Conservation (phyloP, 768 basidiomycete species). For the Kockovaella imperatae region DNA sequence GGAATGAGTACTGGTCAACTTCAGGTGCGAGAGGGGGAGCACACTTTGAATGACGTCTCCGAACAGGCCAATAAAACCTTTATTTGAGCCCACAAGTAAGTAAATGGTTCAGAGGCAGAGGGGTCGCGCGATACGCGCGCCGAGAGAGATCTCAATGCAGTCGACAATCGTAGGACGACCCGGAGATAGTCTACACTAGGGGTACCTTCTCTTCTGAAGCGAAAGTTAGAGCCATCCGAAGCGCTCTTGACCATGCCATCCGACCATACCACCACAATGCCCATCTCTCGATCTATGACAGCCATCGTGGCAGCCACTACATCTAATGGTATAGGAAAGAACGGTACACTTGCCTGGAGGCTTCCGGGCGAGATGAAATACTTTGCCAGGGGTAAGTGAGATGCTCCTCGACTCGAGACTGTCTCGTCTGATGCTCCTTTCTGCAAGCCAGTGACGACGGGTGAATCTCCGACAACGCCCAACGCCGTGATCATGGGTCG, state of each 20-base stretch:
- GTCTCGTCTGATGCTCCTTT: neutral
- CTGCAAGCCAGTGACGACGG: conserved; percentile 33
- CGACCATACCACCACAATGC: neutral
- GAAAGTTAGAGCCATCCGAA: too few species aligned
- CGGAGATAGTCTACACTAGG: too few species aligned
- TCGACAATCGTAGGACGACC: too few species aligned
- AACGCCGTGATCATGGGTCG: conserved; percentile 93
- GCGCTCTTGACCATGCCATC: neutral
- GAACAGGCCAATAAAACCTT: too few species aligned
- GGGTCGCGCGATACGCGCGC: too few species aligned
- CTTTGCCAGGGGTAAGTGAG: conserved; percentile 73
- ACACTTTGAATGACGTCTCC: too few species aligned
- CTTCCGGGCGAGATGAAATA: conserved; percentile 83
- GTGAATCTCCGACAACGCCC: conserved; percentile 13
- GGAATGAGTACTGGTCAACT: too few species aligned
- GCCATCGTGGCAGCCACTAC: conserved; percentile 89
- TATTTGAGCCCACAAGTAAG: too few species aligned
- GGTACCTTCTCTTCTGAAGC: too few species aligned
- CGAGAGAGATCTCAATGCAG: too few species aligned
- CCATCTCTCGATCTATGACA: conserved; percentile 59
- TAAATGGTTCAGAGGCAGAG: too few species aligned
- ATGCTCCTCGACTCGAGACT: neutral
- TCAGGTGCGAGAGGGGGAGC: too few species aligned
- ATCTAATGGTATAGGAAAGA: conserved; percentile 76
- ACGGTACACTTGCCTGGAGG: conserved; percentile 74